phyloP scores from a whole-genome alignment of 2,329 filamentous ascomycete genomes.

The Stagonosporopsis chrysanthemi region DNA sequence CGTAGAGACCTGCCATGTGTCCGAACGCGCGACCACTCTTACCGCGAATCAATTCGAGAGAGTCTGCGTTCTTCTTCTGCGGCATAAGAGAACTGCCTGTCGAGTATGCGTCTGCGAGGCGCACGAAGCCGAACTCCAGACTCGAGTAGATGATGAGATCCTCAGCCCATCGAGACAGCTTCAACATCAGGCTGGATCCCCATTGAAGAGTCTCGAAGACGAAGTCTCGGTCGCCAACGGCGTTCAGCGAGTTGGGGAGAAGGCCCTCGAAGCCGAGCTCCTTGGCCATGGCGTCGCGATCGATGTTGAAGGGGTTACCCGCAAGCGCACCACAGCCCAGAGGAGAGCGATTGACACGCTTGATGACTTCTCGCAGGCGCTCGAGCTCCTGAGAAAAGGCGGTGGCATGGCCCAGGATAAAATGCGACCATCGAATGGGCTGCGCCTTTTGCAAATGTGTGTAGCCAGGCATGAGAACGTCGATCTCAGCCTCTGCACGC shows the following conservation, averaged over 20 bases:
- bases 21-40: conserved; percentile 81
- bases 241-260: conserved; percentile 78
- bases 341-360: conserved; percentile 75
- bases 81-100: conserved; percentile 82
- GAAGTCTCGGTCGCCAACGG: conserved; percentile 81
- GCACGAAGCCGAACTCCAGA: conserved; percentile 77
- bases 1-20: conserved; percentile 81
- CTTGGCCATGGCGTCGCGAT: conserved; percentile 77
- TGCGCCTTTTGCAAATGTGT: conserved; percentile 85
- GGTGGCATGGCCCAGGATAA: conserved; percentile 77
- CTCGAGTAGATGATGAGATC: conserved; percentile 86
- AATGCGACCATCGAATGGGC: conserved; percentile 83
- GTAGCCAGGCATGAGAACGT: conserved; percentile 85
- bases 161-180: conserved; percentile 82
- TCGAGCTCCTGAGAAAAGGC: conserved; percentile 78
- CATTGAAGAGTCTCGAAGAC: conserved; percentile 83
- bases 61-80: conserved; percentile 84
- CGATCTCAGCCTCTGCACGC: conserved; percentile 77
- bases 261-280: conserved; percentile 82
- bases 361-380: conserved; percentile 74
- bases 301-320: conserved; percentile 82
- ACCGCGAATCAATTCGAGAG: conserved; percentile 76
- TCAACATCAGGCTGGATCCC: conserved; percentile 78
- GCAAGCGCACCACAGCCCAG: conserved; percentile 80
- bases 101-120: conserved; percentile 78